A percentile compares a stretch with the other conserved stretches of the same genome.
phyloP scores from a whole-genome alignment of 2,329 filamentous ascomycete genomes.

The Chaetoscypha palmicola region DNA sequence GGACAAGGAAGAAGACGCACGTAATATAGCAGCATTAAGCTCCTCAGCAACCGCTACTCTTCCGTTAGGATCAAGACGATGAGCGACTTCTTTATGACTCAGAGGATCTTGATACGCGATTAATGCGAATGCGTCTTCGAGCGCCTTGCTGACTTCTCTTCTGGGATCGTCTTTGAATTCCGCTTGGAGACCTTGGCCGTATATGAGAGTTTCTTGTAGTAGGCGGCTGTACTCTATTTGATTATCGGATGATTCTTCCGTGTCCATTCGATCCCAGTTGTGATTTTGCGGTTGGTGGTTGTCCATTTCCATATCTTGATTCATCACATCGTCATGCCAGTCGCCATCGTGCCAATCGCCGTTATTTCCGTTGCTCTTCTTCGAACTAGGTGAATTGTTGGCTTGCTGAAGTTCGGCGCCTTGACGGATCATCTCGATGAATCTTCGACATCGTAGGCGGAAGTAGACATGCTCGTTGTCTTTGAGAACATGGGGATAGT shows the following conservation, averaged over 20 bases:
- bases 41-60: slow-evolving; percentile 81
- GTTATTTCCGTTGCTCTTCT: slow-evolving; percentile 35
- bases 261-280: slow-evolving; percentile 46
- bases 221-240: slow-evolving; percentile 36
- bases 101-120: slow-evolving; percentile 81
- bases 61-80: slow-evolving; percentile 69
- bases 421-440: slow-evolving; percentile 86
- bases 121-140: slow-evolving; percentile 81
- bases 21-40: slow-evolving; percentile 83
- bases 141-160: slow-evolving; percentile 61
- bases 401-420: slow-evolving; percentile 55
- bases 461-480: slow-evolving; percentile 83
- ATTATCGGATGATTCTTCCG: slow-evolving; percentile 33
- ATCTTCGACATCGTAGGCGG: slow-evolving; percentile 79
- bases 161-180: slow-evolving; percentile 70
- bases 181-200: slow-evolving; percentile 69
- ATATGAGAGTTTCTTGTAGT: slow-evolving; percentile 64
- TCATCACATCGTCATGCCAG: slow-evolving; percentile 33
- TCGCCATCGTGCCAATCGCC: slow-evolving; percentile 30
- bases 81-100: slow-evolving; percentile 65
- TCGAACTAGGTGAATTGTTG: slow-evolving; percentile 22
- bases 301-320: slow-evolving; percentile 47
- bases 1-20: slow-evolving; percentile 30
- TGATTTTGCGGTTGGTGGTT: slow-evolving; percentile 39
- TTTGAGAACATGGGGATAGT: slow-evolving; percentile 73